Conservation (phyloP, 2,329 filamentous ascomycete species). For the Colletotrichum gigasporum region DNA sequence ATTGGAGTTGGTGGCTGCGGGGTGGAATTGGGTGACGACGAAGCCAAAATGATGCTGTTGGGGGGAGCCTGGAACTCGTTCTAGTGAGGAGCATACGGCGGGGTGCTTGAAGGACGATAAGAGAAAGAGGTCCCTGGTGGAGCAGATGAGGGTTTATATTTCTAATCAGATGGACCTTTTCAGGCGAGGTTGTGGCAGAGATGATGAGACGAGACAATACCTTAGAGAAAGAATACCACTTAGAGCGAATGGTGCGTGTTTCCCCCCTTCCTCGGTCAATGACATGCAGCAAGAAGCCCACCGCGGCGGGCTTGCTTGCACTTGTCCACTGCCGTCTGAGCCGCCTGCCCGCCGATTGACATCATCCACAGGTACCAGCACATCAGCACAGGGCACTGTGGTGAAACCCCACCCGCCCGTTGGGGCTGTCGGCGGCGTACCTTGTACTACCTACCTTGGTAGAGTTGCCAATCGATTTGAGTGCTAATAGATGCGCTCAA, state of each 20-base stretch:
- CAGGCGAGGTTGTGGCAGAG: constrained; percentile 1
- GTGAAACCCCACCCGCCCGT: background rate
- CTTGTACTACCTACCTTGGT: background rate
- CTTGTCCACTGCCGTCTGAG: no score
- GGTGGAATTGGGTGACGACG: constrained; percentile 3
- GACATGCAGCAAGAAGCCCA: background rate
- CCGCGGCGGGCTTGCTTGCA: background rate
- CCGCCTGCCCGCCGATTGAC: background rate
- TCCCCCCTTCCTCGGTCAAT: background rate
- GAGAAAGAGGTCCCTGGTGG: background rate
- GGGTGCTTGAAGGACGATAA: background rate
- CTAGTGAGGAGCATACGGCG: constrained; percentile 1
- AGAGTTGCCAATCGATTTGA: no score
- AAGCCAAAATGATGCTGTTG: constrained; percentile 7
- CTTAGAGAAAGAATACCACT: background rate
- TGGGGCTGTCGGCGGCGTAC: background rate
- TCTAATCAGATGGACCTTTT: constrained; percentile 6
- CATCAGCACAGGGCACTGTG: background rate
- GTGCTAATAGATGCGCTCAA: no score
- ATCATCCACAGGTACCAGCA: background rate
- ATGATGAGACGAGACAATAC: constrained; percentile 10
- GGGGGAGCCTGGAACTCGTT: background rate
- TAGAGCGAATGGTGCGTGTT: background rate
- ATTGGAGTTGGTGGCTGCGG: background rate
- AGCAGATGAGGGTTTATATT: constrained; percentile 1